phyloP scores from a whole-genome alignment of 2,329 filamentous ascomycete genomes.

The Fusarium coicis region DNA sequence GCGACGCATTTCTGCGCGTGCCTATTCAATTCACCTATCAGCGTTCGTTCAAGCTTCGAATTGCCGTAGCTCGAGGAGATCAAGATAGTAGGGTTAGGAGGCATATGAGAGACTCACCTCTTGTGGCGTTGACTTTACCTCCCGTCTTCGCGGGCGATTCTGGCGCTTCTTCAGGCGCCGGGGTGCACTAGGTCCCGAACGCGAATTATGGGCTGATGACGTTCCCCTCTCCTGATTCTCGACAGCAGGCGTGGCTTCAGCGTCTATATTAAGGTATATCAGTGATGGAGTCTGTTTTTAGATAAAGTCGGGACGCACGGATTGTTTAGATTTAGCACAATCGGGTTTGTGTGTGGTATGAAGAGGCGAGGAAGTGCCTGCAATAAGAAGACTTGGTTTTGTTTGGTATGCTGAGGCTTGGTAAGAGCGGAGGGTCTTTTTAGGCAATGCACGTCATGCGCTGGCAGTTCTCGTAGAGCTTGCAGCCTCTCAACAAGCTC shows the following conservation, averaged over 20 bases:
- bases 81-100: not conserved
- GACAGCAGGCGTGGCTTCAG: not conserved
- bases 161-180: not conserved
- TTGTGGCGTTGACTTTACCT: not conserved
- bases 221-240: not conserved
- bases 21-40: not conserved
- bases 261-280: not conserved
- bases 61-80: not conserved
- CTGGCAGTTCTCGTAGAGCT: too few species aligned
- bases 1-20: not conserved
- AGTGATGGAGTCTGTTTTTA: not conserved
- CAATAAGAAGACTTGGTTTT: not conserved
- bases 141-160: not conserved
- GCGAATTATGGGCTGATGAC: not conserved
- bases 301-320: not conserved
- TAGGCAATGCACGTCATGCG: too few species aligned
- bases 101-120: not conserved
- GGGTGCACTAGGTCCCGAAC: fast-evolving
- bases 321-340: not conserved
- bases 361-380: not conserved
- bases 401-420: not conserved
- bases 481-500: too few species aligned
- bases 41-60: not conserved
- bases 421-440: not conserved
- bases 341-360: not conserved